Evolutionary conservation across 371 early-diverging fungal genomes (phyloP), one percentile per base, ranked within the genome.

Genomic region (Actinomortierella wolfii): DNA sequence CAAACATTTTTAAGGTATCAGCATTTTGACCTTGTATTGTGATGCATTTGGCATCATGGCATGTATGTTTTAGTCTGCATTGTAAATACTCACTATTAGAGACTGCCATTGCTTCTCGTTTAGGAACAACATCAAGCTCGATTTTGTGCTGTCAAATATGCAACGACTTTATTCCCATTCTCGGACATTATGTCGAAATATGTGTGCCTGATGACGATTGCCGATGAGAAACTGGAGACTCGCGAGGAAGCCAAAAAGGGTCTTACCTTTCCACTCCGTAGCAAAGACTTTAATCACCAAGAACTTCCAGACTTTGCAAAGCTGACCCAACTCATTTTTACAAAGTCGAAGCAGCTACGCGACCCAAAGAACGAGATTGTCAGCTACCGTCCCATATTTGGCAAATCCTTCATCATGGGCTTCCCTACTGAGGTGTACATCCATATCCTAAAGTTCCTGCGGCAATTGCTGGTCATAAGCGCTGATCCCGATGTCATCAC

Each of bases 151-250:
- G 74, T 91, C 23, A 89, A 88, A 49, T 96, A 92, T 61, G 88
- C 87, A 17, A 91, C 89, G 44, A 78, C 82, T 0, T 77, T 93
- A 17, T 94, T 92, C 57, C 89, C 92, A 4, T 92, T 91, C 66
- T 84, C 89, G 1, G 78, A 84, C 29, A 81, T 89, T 2, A 76
- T 85, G 47, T 88, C 93, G 17, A 84, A 92, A 21, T 92, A 88
- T 62, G 76, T 94, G 6, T 89, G 90, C 67, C 67, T 96, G 18
- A 69, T 91, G n/a, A 90, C 87, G 0, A 61, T 86, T 9, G 83
- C 81, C 0, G 92, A 92, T 25, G 59, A 76, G 8, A 92, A 95
- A 57, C 78, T 89, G 3, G 94, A 93, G 66, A 87, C 94, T 21
- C 74, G 83, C 26, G 92, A 92, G 62, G 89, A 91, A 63, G 86